These are phyloP conservation scores for Ulmus americana DNA, from an alignment of 331 rosid genomes.

Conservation along the genomic window DNA sequence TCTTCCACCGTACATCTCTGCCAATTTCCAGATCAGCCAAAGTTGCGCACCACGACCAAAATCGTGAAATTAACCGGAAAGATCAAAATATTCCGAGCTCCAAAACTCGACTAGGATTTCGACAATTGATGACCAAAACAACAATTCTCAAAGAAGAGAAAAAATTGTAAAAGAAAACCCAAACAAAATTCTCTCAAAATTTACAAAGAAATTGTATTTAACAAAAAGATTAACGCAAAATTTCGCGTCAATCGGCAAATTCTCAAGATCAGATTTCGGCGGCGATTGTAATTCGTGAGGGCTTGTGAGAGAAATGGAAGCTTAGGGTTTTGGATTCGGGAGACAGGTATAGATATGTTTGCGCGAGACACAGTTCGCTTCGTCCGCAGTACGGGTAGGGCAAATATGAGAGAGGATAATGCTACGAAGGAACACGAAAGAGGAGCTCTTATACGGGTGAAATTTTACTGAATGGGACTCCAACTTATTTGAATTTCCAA, in stretches of 20 bases:
- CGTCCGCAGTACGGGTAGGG: slow-evolving; percentile 26
- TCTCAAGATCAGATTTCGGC: neutral
- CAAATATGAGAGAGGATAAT: slow-evolving; percentile 30
- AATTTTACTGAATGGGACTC: slow-evolving; percentile 18
- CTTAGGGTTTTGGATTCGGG: neutral
- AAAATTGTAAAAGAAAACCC: neutral
- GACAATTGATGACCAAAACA: neutral
- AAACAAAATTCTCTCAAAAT: neutral
- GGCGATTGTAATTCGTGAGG: neutral
- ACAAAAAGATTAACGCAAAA: neutral
- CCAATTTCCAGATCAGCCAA: slow-evolving; percentile 35
- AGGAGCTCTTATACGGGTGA: slow-evolving; percentile 19
- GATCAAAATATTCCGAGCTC: neutral
- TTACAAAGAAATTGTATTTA: neutral
- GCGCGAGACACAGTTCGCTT: neutral
- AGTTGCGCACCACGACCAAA: neutral
- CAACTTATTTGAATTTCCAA: neutral
- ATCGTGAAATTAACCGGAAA: neutral
- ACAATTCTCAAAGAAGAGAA: neutral
- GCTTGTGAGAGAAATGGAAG: neutral
- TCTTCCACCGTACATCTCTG: slow-evolving; percentile 74
- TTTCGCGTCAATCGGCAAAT: too few relatives aligned
- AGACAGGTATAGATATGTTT: neutral
- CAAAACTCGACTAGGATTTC: slow-evolving; percentile 8
- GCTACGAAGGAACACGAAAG: slow-evolving; percentile 20